These are phyloP conservation scores for Trichoderma sp. DNA, from an alignment of 2,329 filamentous ascomycete genomes.

Conservation along the genomic window DNA sequence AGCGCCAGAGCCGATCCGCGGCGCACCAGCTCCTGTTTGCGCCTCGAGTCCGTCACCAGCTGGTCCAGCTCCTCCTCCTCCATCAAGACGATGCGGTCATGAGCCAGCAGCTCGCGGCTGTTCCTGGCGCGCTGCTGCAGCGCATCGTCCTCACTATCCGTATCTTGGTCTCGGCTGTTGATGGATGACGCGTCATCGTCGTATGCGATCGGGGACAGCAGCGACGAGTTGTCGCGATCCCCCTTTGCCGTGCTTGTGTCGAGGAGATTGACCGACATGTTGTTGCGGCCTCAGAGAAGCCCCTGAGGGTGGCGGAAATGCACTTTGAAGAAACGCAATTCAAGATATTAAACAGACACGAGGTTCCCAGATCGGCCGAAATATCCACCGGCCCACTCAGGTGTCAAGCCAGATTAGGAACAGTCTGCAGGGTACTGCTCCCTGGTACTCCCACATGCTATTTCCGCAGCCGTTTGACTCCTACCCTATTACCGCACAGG, in stretches of 20 bases:
- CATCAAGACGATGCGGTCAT: constrained; percentile 68
- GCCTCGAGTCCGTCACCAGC: constrained; percentile 53
- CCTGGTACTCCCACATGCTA: not conserved
- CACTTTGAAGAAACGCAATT: not conserved
- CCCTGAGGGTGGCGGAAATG: constrained; percentile 5
- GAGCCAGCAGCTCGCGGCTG: constrained; percentile 65
- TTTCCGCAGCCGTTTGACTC: not conserved
- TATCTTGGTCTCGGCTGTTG: constrained; percentile 68
- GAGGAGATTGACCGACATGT: constrained; percentile 24
- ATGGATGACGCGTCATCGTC: constrained; percentile 68
- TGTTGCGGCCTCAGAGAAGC: constrained; percentile 16
- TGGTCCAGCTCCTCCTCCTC: constrained; percentile 72
- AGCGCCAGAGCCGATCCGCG: constrained; percentile 46
- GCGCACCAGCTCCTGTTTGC: constrained; percentile 49
- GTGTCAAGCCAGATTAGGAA: not conserved
- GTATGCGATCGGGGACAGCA: constrained; percentile 63
- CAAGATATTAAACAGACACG: not conserved
- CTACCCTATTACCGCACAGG: not conserved
- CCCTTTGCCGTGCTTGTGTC: constrained; percentile 25
- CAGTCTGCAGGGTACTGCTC: not conserved
- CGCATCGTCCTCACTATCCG: constrained; percentile 73
- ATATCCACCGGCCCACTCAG: constrained; percentile 14
- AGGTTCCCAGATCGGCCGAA: constrained; percentile 15
- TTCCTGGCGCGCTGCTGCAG: constrained; percentile 63
- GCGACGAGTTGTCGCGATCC: constrained; percentile 39